Conservation (phyloP, 192 early-diverging fungal genomes). For the Chytriomyces sp. region DNA sequence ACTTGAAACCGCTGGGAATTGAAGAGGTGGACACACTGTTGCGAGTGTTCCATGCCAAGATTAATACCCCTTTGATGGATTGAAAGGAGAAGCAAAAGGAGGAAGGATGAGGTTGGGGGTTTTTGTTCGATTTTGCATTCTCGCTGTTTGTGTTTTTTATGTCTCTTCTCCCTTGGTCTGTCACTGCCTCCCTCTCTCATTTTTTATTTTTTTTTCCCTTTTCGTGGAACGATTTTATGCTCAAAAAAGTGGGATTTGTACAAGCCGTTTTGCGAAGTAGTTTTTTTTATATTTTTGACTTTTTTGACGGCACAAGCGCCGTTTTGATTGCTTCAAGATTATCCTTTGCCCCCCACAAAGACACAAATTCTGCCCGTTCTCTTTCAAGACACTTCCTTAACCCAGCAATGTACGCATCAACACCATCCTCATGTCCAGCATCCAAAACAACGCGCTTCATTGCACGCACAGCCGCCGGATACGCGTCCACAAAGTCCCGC, state of each 20-base stretch:
- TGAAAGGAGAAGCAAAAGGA: background rate
- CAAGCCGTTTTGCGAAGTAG: background rate
- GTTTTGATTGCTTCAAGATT: constrained; percentile 34
- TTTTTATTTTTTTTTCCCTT: too few relatives aligned
- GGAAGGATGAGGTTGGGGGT: too few relatives aligned
- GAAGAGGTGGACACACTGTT: constrained; percentile 90
- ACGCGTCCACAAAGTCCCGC: constrained; percentile 33
- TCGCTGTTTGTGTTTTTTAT: too few relatives aligned
- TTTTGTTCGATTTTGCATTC: too few relatives aligned
- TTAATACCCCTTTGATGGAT: background rate
- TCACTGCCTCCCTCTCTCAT: too few relatives aligned
- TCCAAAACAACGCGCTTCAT: constrained; percentile 53
- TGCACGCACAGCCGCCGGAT: constrained; percentile 53
- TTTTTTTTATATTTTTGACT: background rate
- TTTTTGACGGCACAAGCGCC: background rate
- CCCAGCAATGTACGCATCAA: constrained; percentile 31
- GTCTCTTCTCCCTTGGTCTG: too few relatives aligned
- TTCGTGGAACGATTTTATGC: too few relatives aligned
- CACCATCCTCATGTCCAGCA: background rate
- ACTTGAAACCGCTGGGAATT: constrained; percentile 87
- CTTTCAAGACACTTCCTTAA: constrained; percentile 24
- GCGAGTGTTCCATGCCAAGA: constrained; percentile 68
- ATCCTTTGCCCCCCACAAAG: constrained; percentile 33
- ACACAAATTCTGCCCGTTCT: constrained; percentile 31
- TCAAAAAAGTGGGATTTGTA: too few relatives aligned